Evolutionary conservation across 495 filamentous ascomycete genomes (phyloP), one percentile per base, ranked within the genome.

Genomic region (Parmelia sp.): DNA sequence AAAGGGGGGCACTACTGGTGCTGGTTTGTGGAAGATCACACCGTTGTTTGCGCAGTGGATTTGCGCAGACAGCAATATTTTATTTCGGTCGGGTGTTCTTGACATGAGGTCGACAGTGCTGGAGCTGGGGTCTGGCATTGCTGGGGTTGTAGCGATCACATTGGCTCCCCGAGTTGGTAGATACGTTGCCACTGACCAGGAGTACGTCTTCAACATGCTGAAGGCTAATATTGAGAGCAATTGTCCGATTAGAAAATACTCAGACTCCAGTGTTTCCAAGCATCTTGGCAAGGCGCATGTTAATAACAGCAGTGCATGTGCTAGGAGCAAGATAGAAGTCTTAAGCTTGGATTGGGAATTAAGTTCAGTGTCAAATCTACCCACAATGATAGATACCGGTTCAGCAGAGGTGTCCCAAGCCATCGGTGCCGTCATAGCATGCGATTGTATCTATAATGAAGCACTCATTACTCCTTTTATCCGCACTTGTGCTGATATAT

Each of bases 1-100:
- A 21, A 81, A 83, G 27, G 87, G 86, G 23, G 95, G 94, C 1
- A 98, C 94, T 2, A 98, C 94, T 6, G 94, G 94, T 62, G 92
- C 92, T 72, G 90, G 93, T 25, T 77, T 95, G 21, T 98, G 94
- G 94, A 94, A 90, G 78, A 88, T 96, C 70, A 96, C 92, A 5
- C 91, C 94, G 27, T 76, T 84, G 60, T 86, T 97, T 71, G 89
- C 94, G 17, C 79, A 86, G 71, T 98, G 92, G 91, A 77, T 97
- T 42, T 77, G 83, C 33, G 78, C 80, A 15, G 69, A 78, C n/a
- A 70, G 72, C 35, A 92, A 91, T 72, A 72, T 84, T 0, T 82
- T 97, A 49, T 89, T 87, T 77, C 70, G 73, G 4, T 67, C 79
- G 61, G 73, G 74, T n/a, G 61, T 88, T 49, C 78, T 94, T 23